A percentile compares a stretch with the other conserved stretches of the same genome.
These are phyloP conservation scores for Pseudofabraea citricarpa DNA, from an alignment of 2,329 filamentous ascomycete species.

Conservation along the genomic window DNA sequence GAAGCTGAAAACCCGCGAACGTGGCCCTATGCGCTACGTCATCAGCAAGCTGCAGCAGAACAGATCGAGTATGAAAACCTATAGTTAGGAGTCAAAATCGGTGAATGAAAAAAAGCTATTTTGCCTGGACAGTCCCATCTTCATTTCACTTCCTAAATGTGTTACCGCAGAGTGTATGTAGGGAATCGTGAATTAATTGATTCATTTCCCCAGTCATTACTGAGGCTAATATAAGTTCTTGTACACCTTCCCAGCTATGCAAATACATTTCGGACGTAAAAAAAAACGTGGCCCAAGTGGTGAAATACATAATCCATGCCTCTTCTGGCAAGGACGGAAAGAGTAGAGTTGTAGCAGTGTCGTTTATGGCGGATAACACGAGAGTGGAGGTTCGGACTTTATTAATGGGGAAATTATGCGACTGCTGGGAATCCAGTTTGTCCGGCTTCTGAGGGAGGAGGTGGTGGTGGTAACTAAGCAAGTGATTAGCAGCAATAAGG, in stretches of 20 bases:
- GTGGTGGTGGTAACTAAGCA: slow-evolving; percentile 22
- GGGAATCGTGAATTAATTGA: slow-evolving; percentile 1
- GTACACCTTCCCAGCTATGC: slow-evolving; percentile 24
- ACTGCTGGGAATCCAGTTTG: slow-evolving; percentile 25
- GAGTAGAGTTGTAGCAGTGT: slow-evolving; percentile 24
- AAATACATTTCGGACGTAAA: slow-evolving; percentile 16
- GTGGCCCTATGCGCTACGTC: no score
- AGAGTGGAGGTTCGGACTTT: slow-evolving; percentile 10
- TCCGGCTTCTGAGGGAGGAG: slow-evolving; percentile 25
- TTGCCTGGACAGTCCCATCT: no score
- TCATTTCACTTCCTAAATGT: no score
- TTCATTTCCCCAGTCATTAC: not conserved
- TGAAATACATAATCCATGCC: slow-evolving; percentile 21
- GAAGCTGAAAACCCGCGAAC: no score
- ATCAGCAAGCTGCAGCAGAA: no score
- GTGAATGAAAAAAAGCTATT: no score
- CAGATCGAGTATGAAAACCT: no score
- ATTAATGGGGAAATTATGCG: slow-evolving; percentile 14
- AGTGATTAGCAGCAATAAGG: no score
- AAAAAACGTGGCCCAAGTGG: slow-evolving; percentile 18
- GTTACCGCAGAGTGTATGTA: no score
- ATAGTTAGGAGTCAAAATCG: no score
- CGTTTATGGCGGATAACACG: slow-evolving; percentile 16
- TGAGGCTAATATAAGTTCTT: slow-evolving; percentile 1
- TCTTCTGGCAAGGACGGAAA: slow-evolving; percentile 21